phyloP scores from a whole-genome alignment of 2,329 filamentous ascomycete species.

The Sarocladiaceae sp. region DNA sequence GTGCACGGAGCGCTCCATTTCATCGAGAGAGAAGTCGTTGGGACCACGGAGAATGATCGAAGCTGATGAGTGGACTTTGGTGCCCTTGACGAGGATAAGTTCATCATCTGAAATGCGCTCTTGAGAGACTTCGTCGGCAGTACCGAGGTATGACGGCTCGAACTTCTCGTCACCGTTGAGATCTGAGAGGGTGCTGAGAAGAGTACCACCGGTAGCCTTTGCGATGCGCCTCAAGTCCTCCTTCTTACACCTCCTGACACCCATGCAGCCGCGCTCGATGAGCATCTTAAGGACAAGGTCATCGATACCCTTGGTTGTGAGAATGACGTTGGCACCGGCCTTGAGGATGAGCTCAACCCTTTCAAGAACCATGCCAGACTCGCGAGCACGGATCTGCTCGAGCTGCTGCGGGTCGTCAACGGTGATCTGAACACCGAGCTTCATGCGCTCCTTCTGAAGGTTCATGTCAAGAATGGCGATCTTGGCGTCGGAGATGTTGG shows the following conservation, averaged over 20 bases:
- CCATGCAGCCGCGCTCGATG: constrained; percentile 92
- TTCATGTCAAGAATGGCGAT: constrained; percentile 98
- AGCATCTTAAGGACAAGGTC: constrained; percentile 93
- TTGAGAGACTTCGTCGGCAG: constrained; percentile 94
- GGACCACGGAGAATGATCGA: constrained; percentile 94
- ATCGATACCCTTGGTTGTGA: constrained; percentile 98
- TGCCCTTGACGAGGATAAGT: constrained; percentile 94
- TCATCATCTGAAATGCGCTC: constrained; percentile 98
- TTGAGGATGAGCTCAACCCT: constrained; percentile 97
- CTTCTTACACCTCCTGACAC: constrained; percentile 95
- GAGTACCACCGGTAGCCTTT: constrained; percentile 88
- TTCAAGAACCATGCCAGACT: constrained; percentile 90
- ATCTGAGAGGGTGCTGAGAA: constrained; percentile 91
- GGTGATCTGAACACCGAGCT: constrained; percentile 96
- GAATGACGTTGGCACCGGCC: constrained; percentile 89
- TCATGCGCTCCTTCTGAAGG: constrained; percentile 98
- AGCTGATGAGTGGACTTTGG: constrained; percentile 88
- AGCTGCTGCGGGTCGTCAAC: constrained; percentile 96
- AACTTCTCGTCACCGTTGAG: constrained; percentile 97
- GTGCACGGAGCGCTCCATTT: constrained; percentile 98
- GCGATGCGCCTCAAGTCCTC: constrained; percentile 95
- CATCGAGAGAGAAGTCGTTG: constrained; percentile 94
- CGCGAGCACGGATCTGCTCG: constrained; percentile 91
- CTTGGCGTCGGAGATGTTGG: constrained; percentile 86
- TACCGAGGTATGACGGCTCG: constrained; percentile 81